Percentiles rank a stretch among this genome's conserved stretches.
Evolutionary conservation across 345 rosid genomes (phyloP).

Genomic region (Isatis tinctoria): DNA sequence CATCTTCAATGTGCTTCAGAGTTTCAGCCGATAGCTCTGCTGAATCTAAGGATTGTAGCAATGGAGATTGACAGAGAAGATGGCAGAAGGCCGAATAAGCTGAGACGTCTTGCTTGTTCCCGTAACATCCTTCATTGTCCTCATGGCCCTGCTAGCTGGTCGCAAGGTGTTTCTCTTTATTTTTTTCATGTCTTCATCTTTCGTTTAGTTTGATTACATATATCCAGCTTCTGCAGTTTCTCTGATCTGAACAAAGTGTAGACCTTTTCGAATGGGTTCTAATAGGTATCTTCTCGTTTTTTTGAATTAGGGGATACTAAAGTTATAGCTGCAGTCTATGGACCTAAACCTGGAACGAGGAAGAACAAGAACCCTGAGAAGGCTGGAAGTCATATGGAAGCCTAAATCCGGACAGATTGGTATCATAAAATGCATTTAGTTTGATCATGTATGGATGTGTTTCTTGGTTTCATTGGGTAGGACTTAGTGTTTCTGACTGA

Average conservation of each 20-base stretch:
- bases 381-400: slow-evolving; percentile 95
- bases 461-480: too few relatives aligned
- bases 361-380: slow-evolving; percentile 89
- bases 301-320: slow-evolving; percentile 63
- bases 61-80: slow-evolving; percentile 71
- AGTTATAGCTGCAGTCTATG: slow-evolving; percentile 87
- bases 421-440: slow-evolving; percentile 1
- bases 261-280: neutral
- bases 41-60: neutral
- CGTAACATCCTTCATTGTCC: slow-evolving; percentile 78
- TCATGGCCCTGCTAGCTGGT: slow-evolving; percentile 96
- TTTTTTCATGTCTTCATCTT: neutral
- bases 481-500: too few relatives aligned
- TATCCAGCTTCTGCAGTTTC: neutral
- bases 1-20: too few relatives aligned
- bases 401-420: slow-evolving; percentile 91
- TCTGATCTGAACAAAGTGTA: too few relatives aligned
- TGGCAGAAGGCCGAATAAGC: slow-evolving; percentile 60
- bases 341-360: slow-evolving; percentile 89
- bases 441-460: too few relatives aligned
- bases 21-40: too few relatives aligned
- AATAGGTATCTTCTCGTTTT: neutral
- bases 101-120: slow-evolving; percentile 75
- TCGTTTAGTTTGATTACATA: neutral
- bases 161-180: slow-evolving; percentile 56